Evolutionary conservation across 2,329 filamentous ascomycete species (phyloP).

Genomic region (Paraconiothyrium brasiliense): DNA sequence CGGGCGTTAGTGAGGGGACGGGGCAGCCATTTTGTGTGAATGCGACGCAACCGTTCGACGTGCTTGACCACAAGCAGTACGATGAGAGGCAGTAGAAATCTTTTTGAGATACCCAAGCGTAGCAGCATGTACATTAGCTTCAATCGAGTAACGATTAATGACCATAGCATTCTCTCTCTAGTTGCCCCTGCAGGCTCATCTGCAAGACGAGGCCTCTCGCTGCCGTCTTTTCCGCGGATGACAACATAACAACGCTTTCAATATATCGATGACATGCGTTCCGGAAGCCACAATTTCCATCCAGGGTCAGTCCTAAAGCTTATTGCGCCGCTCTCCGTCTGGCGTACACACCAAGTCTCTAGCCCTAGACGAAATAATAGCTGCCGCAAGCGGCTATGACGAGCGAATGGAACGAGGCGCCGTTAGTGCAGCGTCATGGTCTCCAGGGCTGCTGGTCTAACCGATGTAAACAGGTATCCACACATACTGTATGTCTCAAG

Average conservation of each 20-base stretch:
- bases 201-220: neutral
- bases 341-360: neutral
- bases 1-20: conserved; percentile 24
- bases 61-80: conserved; percentile 17
- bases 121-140: neutral
- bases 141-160: conserved; percentile 2
- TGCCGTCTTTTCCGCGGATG: neutral
- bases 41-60: conserved; percentile 25
- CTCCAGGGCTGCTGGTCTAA: too few species aligned
- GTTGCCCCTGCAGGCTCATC: neutral
- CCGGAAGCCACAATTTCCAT: neutral
- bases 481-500: too few species aligned
- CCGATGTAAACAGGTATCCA: too few species aligned
- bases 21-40: conserved; percentile 16
- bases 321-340: conserved; percentile 1
- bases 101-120: conserved; percentile 15
- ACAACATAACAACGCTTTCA: neutral
- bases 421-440: too few species aligned
- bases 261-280: neutral
- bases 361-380: neutral
- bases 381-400: neutral
- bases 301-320: neutral
- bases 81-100: conserved; percentile 1
- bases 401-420: too few species aligned
- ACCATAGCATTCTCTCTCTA: neutral